Conservation (phyloP, 306 rosid species). For the Corylus avellana region DNA sequence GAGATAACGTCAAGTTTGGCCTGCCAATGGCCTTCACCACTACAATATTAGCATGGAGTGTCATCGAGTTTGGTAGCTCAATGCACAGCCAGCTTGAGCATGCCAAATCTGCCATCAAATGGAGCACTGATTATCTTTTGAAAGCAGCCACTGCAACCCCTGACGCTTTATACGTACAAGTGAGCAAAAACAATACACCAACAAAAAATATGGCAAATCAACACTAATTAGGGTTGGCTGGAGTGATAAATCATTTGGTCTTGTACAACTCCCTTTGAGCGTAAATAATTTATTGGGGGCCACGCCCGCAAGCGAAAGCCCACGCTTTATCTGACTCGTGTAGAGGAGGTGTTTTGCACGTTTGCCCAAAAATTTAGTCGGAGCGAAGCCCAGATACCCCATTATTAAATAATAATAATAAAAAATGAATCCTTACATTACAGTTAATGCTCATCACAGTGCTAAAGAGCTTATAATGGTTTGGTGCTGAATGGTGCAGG, state of each 20-base stretch:
- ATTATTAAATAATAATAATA: too few relatives aligned
- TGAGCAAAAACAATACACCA: constrained; percentile 28
- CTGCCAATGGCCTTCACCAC: constrained; percentile 92
- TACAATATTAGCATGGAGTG: constrained; percentile 88
- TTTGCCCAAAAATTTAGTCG: too few relatives aligned
- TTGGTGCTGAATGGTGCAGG: constrained; percentile 41
- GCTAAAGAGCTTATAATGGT: neutral
- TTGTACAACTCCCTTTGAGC: too few relatives aligned
- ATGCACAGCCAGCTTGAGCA: constrained; percentile 61
- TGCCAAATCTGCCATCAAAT: constrained; percentile 68
- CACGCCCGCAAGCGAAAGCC: too few relatives aligned
- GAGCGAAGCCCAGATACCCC: too few relatives aligned
- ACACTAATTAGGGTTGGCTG: too few relatives aligned
- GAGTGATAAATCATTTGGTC: too few relatives aligned
- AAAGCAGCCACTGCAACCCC: constrained; percentile 78
- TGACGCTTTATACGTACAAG: constrained; percentile 82
- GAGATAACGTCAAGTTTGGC: constrained; percentile 90
- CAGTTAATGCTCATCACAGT: too few relatives aligned
- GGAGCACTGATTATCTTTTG: constrained; percentile 79
- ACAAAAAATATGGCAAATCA: neutral
- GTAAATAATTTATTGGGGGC: too few relatives aligned
- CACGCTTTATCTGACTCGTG: too few relatives aligned
- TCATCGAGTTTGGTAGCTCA: constrained; percentile 73
- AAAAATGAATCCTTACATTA: too few relatives aligned
- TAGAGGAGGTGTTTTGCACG: too few relatives aligned